Percentiles rank a stretch among this genome's conserved stretches.
Evolutionary conservation across 495 filamentous ascomycete species (phyloP).

Genomic region (Penicillium ucsense): DNA sequence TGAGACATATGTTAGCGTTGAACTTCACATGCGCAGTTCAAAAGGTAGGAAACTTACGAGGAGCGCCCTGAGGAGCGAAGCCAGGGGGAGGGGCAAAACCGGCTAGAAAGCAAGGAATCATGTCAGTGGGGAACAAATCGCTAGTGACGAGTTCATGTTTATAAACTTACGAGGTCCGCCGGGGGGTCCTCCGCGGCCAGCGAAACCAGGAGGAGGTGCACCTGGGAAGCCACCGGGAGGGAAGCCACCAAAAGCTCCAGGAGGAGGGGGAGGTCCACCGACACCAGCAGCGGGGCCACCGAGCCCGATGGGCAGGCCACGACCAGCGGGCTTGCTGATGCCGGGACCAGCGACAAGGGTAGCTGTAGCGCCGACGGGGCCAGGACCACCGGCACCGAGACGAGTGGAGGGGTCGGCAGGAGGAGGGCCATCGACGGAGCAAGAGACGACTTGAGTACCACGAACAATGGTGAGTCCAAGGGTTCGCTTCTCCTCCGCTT

Average conservation of each 20-base stretch:
- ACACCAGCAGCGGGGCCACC: conserved; percentile 86
- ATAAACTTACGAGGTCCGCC: conserved; percentile 51
- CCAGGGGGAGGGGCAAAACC: conserved; percentile 57
- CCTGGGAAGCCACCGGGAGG: conserved; percentile 60
- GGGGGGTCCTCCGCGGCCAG: conserved; percentile 60
- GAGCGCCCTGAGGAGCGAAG: conserved; percentile 48
- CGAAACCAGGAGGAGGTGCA: conserved; percentile 63
- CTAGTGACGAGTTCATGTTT: background rate
- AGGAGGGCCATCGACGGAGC: conserved; percentile 94
- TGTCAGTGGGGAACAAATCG: background rate
- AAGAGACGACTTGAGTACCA: conserved; percentile 83
- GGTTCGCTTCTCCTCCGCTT: conserved; percentile 93
- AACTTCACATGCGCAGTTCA: background rate
- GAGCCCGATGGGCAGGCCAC: conserved; percentile 78
- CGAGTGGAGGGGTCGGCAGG: conserved; percentile 87
- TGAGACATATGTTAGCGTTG: background rate
- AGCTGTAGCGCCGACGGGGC: conserved; percentile 49
- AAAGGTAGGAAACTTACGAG: conserved; percentile 39
- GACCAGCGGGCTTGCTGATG: conserved; percentile 83
- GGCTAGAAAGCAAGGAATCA: conserved; percentile 20
- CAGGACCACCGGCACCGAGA: conserved; percentile 66
- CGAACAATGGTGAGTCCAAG: conserved; percentile 92
- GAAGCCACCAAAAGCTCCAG: conserved; percentile 46
- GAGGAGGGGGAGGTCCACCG: conserved; percentile 61
- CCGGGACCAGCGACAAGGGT: conserved; percentile 77